Evolutionary conservation across 345 rosid species (phyloP), one percentile per base, ranked within the genome.

Genomic region (Gossypium herbaceum): DNA sequence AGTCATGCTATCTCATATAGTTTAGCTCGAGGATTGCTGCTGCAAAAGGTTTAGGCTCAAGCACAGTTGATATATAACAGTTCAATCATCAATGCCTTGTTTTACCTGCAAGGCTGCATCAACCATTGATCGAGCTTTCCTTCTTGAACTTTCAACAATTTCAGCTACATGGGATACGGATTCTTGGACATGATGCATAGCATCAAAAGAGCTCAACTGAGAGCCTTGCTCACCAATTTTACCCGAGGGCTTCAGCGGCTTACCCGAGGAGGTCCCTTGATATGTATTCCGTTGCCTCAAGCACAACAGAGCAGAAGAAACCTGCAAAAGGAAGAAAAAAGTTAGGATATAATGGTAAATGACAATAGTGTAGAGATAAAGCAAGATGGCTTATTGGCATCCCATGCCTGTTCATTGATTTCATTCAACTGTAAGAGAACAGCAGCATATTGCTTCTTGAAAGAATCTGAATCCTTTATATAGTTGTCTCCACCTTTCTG

Each of bases 281-380:
- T 91, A 91, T 15, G 97, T 89, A 80, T 91, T 91, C 9, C 94
- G 89, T 67, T 88, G 90, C 82, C 97, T 87, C 85, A 90, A 86
- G 79, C 84, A 80, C 78, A 80, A 83, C 59, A 90, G 87, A 69
- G 97, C 92, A 81, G 85, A 79, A 65, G 94, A 85, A 86, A 91
- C 94, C 97, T 91, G 75, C 58, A 88, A 12, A 39, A 25, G 34
- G 61, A 67, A 9, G 15, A 17, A 10, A 47, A 66, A n/a, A 51
- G 66, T 55, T 19, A 29, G 73, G 50, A 61, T 41, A 54, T 55
- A 56, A 52, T 19, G 69, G 44, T 43, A 22, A 5, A 71, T 6
- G 29, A 74, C 17, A 70, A 52, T 17, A 52, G 72, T 76, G 74
- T 45, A 74, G 62, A 41, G 59, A 75, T 72, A 81, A 56, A 61